These are phyloP conservation scores for Protoeuglena noctilucae DNA, from an alignment of 139 green algal species.

Conservation along the genomic window DNA sequence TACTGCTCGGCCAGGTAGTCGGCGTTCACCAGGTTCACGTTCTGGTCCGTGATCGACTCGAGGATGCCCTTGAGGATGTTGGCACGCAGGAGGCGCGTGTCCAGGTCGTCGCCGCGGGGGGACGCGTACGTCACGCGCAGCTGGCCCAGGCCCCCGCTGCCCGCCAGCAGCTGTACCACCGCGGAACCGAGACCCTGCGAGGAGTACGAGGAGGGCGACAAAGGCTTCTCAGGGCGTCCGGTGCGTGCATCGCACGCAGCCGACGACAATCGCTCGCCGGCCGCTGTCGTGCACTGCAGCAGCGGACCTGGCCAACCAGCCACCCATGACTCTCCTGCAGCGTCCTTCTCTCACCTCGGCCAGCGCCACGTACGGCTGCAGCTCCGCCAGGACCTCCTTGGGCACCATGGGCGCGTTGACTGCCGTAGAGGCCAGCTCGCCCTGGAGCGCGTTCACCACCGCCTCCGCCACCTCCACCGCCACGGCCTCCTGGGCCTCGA, in stretches of 20 bases:
- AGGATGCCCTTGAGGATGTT: constrained; percentile 83
- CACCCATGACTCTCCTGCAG: constrained; percentile 10
- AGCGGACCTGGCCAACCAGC: constrained; percentile 12
- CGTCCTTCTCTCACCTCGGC: constrained; percentile 30
- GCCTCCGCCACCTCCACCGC: constrained; percentile 86
- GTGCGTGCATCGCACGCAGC: too few species aligned
- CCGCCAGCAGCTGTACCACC: constrained; percentile 39
- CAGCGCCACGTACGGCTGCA: constrained; percentile 71
- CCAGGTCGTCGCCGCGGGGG: constrained; percentile 64
- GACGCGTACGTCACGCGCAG: constrained; percentile 66
- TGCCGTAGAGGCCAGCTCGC: constrained; percentile 21
- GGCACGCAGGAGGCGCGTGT: constrained; percentile 82
- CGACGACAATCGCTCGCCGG: neutral
- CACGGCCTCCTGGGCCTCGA: constrained; percentile 86
- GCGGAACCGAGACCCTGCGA: constrained; percentile 56
- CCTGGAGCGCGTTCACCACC: constrained; percentile 66
- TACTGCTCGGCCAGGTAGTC: constrained; percentile 81
- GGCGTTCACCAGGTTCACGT: constrained; percentile 89
- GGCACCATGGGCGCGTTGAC: constrained; percentile 49
- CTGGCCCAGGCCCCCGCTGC: constrained; percentile 48
- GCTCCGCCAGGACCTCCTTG: constrained; percentile 76
- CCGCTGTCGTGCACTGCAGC: neutral
- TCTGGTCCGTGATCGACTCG: constrained; percentile 26
- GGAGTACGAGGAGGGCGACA: neutral
- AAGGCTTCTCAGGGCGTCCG: too few species aligned